Evolutionary conservation across 257 asterid species (phyloP).

Genomic region (Nemophila menziesii): DNA sequence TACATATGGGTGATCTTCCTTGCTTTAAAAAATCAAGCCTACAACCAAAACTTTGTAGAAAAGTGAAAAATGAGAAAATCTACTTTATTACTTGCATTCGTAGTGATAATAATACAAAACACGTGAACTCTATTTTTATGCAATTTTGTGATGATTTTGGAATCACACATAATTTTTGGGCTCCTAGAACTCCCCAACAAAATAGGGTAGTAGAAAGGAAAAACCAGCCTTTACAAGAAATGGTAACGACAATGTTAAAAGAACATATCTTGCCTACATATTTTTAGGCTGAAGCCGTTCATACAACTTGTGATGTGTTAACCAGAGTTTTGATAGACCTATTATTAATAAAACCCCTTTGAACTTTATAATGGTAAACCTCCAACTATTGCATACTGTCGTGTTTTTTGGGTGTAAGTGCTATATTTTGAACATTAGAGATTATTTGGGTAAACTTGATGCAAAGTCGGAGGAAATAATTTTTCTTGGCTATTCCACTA

Average conservation of each 20-base stretch:
- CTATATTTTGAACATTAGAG: not conserved
- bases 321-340: not conserved
- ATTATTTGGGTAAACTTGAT: not conserved
- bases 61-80: not conserved
- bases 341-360: not conserved
- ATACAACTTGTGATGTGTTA: not conserved
- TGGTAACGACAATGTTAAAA: not conserved
- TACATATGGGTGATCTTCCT: too few species aligned
- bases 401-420: not conserved
- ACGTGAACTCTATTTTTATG: not conserved
- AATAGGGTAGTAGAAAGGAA: not conserved
- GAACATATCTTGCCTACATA: too few species aligned
- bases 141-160: not conserved
- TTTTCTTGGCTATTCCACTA: not conserved
- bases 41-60: not conserved
- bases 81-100: not conserved
- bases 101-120: not conserved
- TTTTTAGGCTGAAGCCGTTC: not conserved
- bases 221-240: not conserved
- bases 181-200: constrained; percentile 2
- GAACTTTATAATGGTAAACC: not conserved
- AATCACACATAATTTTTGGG: not conserved
- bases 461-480: not conserved
- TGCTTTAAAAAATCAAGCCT: not conserved
- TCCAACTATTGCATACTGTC: not conserved